phyloP scores from a whole-genome alignment of 495 filamentous ascomycete genomes.

The Aspergillus ellipticus region DNA sequence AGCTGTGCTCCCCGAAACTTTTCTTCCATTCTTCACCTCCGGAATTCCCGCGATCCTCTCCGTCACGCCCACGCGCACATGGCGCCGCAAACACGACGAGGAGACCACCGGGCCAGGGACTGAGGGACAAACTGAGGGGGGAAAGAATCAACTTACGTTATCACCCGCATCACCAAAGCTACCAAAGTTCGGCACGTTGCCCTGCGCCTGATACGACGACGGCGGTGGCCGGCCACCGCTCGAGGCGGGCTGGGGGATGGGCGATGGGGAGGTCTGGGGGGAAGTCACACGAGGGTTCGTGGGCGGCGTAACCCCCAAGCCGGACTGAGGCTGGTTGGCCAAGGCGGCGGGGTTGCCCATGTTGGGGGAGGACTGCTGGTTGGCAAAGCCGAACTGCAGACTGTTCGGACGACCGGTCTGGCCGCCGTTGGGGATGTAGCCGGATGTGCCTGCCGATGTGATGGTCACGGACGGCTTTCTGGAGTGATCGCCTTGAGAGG shows the following conservation, averaged over 20 bases:
- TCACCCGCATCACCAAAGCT: conserved; percentile 66
- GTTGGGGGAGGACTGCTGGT: conserved; percentile 63
- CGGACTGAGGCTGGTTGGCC: conserved; percentile 46
- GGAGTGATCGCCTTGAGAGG: conserved; percentile 65
- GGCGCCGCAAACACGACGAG: background rate
- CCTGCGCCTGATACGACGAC: conserved; percentile 62
- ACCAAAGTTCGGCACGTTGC: conserved; percentile 70
- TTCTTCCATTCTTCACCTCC: background rate
- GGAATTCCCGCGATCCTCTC: background rate
- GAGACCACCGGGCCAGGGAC: too few species aligned
- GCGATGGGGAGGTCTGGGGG: conserved; percentile 76
- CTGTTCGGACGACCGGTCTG: conserved; percentile 58
- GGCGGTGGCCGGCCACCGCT: conserved; percentile 79
- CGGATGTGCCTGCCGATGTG: conserved; percentile 69
- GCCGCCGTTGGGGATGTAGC: conserved; percentile 72
- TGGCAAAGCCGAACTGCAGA: conserved; percentile 73
- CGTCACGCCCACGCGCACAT: background rate
- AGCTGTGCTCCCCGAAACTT: background rate
- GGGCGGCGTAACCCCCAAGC: conserved; percentile 63
- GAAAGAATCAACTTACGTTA: conserved; percentile 53
- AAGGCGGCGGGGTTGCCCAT: conserved; percentile 46
- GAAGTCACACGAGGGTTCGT: conserved; percentile 63
- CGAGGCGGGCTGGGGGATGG: conserved; percentile 80
- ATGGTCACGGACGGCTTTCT: conserved; percentile 87
- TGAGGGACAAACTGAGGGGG: background rate